Evolutionary conservation across 331 rosid genomes (phyloP).

Genomic region (Rosa hybrid): DNA sequence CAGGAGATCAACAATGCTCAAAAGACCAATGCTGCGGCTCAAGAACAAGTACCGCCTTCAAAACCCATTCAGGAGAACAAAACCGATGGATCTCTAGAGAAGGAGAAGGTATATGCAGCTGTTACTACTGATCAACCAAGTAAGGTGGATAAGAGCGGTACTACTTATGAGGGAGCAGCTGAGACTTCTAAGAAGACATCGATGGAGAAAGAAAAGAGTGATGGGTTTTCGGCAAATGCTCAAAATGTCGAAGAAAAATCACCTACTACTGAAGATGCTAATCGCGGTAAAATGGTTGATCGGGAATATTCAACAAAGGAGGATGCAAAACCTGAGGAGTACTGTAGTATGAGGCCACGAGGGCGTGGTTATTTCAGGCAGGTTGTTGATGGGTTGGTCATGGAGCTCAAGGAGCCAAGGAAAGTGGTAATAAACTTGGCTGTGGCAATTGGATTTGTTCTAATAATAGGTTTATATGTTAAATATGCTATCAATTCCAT

Average conservation of each 20-base stretch:
- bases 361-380: constrained; percentile 19
- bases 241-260: neutral
- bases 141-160: neutral
- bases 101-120: constrained; percentile 19
- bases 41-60: constrained; percentile 17
- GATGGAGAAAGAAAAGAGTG: neutral
- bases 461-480: constrained; percentile 35
- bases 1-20: neutral
- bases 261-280: neutral
- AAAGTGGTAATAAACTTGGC: constrained; percentile 33
- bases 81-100: neutral
- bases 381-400: constrained; percentile 26
- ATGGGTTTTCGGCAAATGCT: neutral
- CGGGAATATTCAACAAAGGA: neutral
- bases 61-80: constrained; percentile 16
- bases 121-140: neutral
- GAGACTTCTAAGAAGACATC: neutral
- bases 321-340: neutral
- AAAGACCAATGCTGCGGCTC: constrained; percentile 4
- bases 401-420: constrained; percentile 34
- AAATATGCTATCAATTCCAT: constrained; percentile 31
- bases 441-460: constrained; percentile 29
- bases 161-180: neutral
- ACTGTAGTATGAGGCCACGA: neutral
- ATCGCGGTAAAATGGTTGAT: neutral